A percentile compares a stretch with the other conserved stretches of the same genome.
phyloP scores from a whole-genome alignment of 2,329 filamentous ascomycete genomes.

The Nemania sp. region DNA sequence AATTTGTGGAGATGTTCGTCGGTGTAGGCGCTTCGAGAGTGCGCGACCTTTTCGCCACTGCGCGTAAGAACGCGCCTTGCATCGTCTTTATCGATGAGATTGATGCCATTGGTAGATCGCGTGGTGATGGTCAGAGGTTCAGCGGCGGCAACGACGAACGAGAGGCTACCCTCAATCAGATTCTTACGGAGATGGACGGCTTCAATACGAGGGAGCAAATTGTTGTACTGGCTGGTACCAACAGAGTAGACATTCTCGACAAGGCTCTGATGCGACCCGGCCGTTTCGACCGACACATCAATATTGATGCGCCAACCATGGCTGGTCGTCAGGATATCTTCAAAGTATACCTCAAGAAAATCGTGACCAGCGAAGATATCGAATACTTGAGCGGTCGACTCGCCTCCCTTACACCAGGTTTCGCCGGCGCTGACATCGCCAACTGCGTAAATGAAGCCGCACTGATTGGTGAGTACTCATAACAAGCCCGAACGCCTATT shows the following conservation, averaged over 20 bases:
- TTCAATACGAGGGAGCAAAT: constrained; percentile 98
- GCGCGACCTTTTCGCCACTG: constrained; percentile 90
- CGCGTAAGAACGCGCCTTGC: constrained; percentile 93
- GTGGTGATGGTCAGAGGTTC: constrained; percentile 76
- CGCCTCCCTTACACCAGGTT: constrained; percentile 90
- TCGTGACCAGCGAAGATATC: constrained; percentile 88
- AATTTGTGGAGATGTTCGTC: constrained; percentile 99
- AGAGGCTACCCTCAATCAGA: constrained; percentile 96
- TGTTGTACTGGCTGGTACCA: constrained; percentile 94
- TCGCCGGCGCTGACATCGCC: constrained; percentile 96
- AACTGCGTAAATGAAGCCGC: constrained; percentile 99
- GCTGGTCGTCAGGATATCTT: constrained; percentile 96
- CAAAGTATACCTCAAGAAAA: constrained; percentile 89
- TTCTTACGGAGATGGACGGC: constrained; percentile 98
- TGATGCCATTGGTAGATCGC: constrained; percentile 91
- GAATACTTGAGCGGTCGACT: constrained; percentile 87
- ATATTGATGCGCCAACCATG: constrained; percentile 95
- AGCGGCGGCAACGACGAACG: constrained; percentile 96
- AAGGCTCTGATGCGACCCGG: constrained; percentile 95
- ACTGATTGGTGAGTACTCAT: constrained; percentile 75
- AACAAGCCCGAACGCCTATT: not conserved
- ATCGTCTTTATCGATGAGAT: constrained; percentile 99
- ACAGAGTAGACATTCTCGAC: constrained; percentile 91
- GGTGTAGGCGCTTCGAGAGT: constrained; percentile 96
- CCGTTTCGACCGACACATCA: constrained; percentile 95